phyloP scores from a whole-genome alignment of 805 yeast species.

The Spathaspora girioi region DNA sequence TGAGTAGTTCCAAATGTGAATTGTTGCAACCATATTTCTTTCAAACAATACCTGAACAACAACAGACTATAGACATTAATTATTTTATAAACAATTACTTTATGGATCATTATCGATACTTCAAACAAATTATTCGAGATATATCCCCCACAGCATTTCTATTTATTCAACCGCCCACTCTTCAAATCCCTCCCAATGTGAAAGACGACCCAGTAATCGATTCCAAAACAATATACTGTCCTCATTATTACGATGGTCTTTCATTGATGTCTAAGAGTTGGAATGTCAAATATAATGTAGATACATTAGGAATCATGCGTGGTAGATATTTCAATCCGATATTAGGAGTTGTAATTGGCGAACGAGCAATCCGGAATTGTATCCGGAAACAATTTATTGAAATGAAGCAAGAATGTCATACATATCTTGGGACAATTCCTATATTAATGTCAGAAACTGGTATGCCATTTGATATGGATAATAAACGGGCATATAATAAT shows the following conservation, averaged over 20 bases:
- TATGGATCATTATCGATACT: conserved; percentile 55
- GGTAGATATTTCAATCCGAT: conserved; percentile 71
- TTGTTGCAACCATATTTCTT: conserved; percentile 29
- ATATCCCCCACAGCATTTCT: conserved; percentile 46
- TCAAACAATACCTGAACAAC: conserved; percentile 10
- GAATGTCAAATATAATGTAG: conserved; percentile 80
- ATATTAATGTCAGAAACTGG: conserved; percentile 91
- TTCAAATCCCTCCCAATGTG: conserved; percentile 70
- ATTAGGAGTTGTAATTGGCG: conserved; percentile 79
- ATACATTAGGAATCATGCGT: conserved; percentile 83
- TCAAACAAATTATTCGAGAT: conserved; percentile 46
- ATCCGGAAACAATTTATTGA: conserved; percentile 64
- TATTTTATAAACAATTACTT: conserved; percentile 64
- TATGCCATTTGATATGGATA: conserved; percentile 94
- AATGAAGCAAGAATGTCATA: conserved; percentile 60
- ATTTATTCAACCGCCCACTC: conserved; percentile 77
- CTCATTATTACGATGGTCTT: conserved; percentile 94
- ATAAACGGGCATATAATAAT: conserved; percentile 60
- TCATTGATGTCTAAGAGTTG: conserved; percentile 88
- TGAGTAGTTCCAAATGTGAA: conserved; percentile 18
- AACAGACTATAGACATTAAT: conserved; percentile 38
- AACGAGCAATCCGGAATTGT: conserved; percentile 68
- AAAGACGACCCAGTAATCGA: conserved; percentile 54
- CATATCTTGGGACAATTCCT: conserved; percentile 67
- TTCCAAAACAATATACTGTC: conserved; percentile 65